These are phyloP conservation scores for Suillus alpinus DNA, from an alignment of 768 basidiomycete genomes.

Conservation along the genomic window DNA sequence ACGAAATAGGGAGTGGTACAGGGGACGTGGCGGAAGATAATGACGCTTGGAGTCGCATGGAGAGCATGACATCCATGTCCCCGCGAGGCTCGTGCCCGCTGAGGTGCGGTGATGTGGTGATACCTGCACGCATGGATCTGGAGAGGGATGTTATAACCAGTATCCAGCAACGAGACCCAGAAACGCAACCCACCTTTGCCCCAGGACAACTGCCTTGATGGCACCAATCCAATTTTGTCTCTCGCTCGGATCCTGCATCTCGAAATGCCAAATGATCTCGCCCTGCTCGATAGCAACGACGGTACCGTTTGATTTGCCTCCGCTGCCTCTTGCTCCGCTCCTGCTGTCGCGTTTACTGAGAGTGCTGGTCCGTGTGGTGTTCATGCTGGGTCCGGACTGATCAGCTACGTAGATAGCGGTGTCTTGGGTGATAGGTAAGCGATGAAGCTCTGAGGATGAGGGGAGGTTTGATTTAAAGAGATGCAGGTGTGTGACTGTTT, in stretches of 20 bases:
- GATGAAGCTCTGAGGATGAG: conserved; percentile 69
- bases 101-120: conserved; percentile 44
- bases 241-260: conserved; percentile 57
- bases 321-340: not conserved
- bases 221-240: conserved; percentile 74
- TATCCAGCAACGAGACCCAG: not conserved
- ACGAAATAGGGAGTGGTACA: conserved; percentile 8
- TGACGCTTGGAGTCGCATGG: conserved; percentile 70
- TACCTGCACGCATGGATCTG: conserved; percentile 69
- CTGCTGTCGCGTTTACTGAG: conserved; percentile 6
- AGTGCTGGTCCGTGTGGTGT: not conserved
- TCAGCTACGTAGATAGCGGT: conserved; percentile 63
- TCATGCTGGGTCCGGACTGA: not conserved
- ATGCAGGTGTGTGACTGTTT: conserved; percentile 55
- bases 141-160: not conserved
- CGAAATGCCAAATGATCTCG: conserved; percentile 66
- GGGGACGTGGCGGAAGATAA: conserved; percentile 29
- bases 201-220: conserved; percentile 70
- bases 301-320: not conserved
- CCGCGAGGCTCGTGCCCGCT: conserved; percentile 64
- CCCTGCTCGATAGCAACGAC: conserved; percentile 35
- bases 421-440: conserved; percentile 73
- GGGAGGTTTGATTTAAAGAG: conserved; percentile 61
- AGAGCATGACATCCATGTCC: conserved; percentile 82
- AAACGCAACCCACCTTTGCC: conserved; percentile 34